Conservation (phyloP, 768 basidiomycete species). For the Megacollybia marginata region DNA sequence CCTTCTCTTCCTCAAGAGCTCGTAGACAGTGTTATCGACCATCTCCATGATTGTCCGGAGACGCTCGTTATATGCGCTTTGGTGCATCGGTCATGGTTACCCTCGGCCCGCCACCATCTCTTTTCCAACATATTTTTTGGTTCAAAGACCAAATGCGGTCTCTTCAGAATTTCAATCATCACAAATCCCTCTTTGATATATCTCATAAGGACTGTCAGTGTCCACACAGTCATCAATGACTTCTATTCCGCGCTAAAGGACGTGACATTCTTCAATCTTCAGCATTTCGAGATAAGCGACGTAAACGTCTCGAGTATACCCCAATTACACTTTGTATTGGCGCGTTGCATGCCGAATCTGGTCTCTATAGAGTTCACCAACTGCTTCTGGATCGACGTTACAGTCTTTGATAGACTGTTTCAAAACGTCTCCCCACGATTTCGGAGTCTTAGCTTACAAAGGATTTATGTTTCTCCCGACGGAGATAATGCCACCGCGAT, state of each 20-base stretch:
- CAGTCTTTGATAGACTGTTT: not conserved
- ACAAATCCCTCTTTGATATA: not conserved
- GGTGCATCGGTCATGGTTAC: constrained; percentile 9
- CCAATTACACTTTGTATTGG: not conserved
- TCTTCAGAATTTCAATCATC: not conserved
- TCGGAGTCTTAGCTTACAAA: not conserved
- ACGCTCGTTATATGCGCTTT: constrained; percentile 7
- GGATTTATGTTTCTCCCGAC: not conserved
- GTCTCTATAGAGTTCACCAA: not conserved
- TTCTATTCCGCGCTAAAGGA: not conserved
- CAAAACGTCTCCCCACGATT: not conserved
- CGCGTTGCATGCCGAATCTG: not conserved
- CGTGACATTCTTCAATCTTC: not conserved
- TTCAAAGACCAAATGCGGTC: constrained; percentile 6
- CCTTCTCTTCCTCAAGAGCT: constrained; percentile 9
- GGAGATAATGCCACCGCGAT: not conserved
- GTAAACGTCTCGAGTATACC: not conserved
- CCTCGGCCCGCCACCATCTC: constrained; percentile 8
- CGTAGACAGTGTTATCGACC: constrained; percentile 12
- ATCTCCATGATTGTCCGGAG: constrained; percentile 5
- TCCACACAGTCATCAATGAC: not conserved
- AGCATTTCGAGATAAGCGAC: not conserved
- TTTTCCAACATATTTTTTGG: constrained; percentile 4
- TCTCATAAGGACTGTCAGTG: not conserved
- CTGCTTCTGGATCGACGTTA: not conserved